Percentiles rank a stretch among this genome's conserved stretches.
Conservation (phyloP, 805 yeast genomes). For the Saccharomycopsis javanensis region DNA sequence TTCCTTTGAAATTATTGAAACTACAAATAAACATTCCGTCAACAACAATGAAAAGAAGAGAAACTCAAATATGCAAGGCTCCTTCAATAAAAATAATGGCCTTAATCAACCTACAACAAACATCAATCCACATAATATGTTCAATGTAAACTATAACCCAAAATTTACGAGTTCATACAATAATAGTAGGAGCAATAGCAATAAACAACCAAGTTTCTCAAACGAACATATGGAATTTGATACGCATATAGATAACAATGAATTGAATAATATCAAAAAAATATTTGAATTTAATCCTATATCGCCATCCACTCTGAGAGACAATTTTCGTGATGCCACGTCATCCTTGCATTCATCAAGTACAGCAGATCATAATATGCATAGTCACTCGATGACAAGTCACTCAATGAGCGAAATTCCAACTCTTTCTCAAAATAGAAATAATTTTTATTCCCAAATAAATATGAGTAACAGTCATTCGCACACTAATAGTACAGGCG, state of each 20-base stretch:
- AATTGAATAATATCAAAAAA: slow-evolving; percentile 9
- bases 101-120: not conserved
- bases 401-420: not conserved
- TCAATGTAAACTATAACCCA: not conserved
- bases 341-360: not conserved
- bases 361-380: not conserved
- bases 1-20: not conserved
- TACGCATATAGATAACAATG: not conserved
- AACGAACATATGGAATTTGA: not conserved
- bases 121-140: not conserved
- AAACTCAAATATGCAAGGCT: not conserved
- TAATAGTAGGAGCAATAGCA: not conserved
- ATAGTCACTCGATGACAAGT: not conserved
- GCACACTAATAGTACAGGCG: not conserved
- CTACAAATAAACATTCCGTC: not conserved
- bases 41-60: not conserved
- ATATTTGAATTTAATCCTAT: slow-evolving; percentile 11
- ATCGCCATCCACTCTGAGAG: not conserved
- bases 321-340: not conserved
- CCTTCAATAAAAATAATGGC: not conserved
- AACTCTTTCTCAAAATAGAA: not conserved
- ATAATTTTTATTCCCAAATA: not conserved
- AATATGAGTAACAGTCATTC: not conserved
- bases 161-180: not conserved
- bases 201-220: not conserved